Evolutionary conservation across 2,329 filamentous ascomycete species (phyloP).

Genomic region (Diaporthe velutina): DNA sequence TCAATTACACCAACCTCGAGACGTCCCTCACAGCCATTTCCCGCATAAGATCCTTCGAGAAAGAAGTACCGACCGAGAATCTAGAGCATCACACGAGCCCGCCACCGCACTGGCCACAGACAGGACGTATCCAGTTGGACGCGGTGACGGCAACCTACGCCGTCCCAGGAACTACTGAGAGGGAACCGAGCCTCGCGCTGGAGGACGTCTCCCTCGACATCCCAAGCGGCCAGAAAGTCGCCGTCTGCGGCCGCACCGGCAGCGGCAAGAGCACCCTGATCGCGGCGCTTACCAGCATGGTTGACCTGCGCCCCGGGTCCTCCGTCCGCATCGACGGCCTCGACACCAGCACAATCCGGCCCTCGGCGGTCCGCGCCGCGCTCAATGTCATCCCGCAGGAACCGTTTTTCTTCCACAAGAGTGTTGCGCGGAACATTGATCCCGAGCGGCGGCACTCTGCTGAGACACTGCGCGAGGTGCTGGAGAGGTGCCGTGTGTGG

Average conservation of each 20-base stretch:
- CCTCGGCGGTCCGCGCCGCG: conserved; percentile 43
- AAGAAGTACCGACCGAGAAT: conserved; percentile 42
- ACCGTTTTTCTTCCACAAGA: conserved; percentile 60
- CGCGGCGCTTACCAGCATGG: conserved; percentile 56
- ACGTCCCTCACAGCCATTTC: conserved; percentile 46
- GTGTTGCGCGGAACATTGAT: conserved; percentile 43
- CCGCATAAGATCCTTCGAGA: conserved; percentile 43
- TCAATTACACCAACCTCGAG: conserved; percentile 45
- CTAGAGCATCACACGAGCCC: conserved; percentile 30
- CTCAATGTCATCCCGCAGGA: conserved; percentile 65
- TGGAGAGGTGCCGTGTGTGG: conserved; percentile 50
- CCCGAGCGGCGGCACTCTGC: conserved; percentile 15
- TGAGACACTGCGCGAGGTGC: conserved; percentile 50
- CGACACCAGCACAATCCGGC: conserved; percentile 47
- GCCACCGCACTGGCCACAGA: neutral
- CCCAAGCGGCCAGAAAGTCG: conserved; percentile 23
- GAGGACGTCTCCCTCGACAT: conserved; percentile 46
- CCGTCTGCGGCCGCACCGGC: conserved; percentile 19
- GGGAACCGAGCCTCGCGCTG: conserved; percentile 41
- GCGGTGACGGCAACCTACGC: conserved; percentile 9
- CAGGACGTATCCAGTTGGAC: neutral
- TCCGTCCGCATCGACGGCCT: conserved; percentile 60
- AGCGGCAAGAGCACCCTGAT: conserved; percentile 42
- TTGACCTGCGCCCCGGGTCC: conserved; percentile 55
- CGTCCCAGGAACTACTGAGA: neutral